These are phyloP conservation scores for Suhomyces atakaporum DNA, from an alignment of 1,139 yeast species.

Conservation along the genomic window DNA sequence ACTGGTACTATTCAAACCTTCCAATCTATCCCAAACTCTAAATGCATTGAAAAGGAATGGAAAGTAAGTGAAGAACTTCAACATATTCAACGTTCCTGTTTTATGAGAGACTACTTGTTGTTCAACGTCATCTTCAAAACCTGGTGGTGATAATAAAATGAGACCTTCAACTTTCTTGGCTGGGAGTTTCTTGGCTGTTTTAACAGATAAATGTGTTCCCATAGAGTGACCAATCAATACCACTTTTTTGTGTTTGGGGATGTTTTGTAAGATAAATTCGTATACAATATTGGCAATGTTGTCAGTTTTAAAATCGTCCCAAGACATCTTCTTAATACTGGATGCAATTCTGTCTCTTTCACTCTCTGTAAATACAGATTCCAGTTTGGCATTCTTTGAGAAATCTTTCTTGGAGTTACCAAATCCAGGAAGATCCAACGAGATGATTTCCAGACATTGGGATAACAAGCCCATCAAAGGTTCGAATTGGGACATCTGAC, in stretches of 20 bases:
- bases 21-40: slow-evolving; percentile 60
- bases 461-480: slow-evolving; percentile 63
- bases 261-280: slow-evolving; percentile 40
- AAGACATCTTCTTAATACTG: slow-evolving; percentile 35
- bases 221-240: slow-evolving; percentile 73
- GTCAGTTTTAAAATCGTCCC: slow-evolving; percentile 51
- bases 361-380: slow-evolving; percentile 25
- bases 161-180: slow-evolving; percentile 44
- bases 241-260: slow-evolving; percentile 49
- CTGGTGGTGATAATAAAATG: slow-evolving; percentile 58
- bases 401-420: slow-evolving; percentile 51
- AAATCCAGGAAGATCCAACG: slow-evolving; percentile 76
- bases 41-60: slow-evolving; percentile 59
- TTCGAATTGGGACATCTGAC: slow-evolving; percentile 74
- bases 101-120: slow-evolving; percentile 2
- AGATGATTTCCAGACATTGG: slow-evolving; percentile 63
- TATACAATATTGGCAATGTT: slow-evolving; percentile 48
- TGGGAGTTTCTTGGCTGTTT: slow-evolving; percentile 48
- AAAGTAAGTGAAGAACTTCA: slow-evolving; percentile 32
- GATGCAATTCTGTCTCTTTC: slow-evolving; percentile 33
- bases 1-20: slow-evolving; percentile 61
- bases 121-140: slow-evolving; percentile 34
- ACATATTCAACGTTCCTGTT: slow-evolving; percentile 17
- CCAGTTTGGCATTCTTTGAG: slow-evolving; percentile 19
- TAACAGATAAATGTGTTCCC: slow-evolving; percentile 63